Base-by-base conservation (phyloP, 1,284 basidiomycete genomes). In the Cystobasidium pallidum region DNA sequence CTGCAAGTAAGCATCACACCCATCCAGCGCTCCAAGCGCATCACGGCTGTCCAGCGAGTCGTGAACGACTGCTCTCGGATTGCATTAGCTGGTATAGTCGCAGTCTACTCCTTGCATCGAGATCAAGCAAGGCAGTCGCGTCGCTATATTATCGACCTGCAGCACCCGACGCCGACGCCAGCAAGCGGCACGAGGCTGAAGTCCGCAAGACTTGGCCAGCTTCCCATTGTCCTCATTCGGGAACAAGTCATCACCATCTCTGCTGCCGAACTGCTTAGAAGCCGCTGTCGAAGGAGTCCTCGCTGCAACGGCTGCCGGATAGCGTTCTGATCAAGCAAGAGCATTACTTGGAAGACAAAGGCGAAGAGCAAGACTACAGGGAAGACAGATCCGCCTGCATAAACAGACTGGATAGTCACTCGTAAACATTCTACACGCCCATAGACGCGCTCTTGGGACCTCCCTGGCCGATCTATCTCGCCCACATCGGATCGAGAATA, bases 1-100 rank as follows among this genome's bases (percentile, higher is more conserved):
- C 21, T 51, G 24, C 49, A 24, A 51, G 49, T 51, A 51, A 24
- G 24, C 34, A 57, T 57, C 36, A 21, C 21, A 39, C 34, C 55
- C 19, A 39, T 51, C 24, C 24, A 6, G 15, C 21, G 6, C 6
- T 24, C 8, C 2, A 26, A n/a, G 17, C 49, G 19, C 43, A 11
- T 8, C 7, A 45, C 6, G 43, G 19, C 11, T 19, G 19, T 45
- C 43, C 7, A 26, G 49, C n/a, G 24, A 51, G 49, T 6, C 21
- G 7, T 51, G 43, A 17, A 15, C 43, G 3, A 3, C 8, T 3
- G 43, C 15, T 17, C 43, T 11, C 43, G n/a, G 11, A n/a, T 8
- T 17, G n/a, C 43, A n/a, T 3, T 15, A 45, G 43, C 43, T 19
- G 19, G 19, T 19, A n/a, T 19, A 45, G 6, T 17, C 43, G 43